Base-by-base conservation (phyloP, 148 eudicot species). In the Heliamphora exappendiculata region DNA sequence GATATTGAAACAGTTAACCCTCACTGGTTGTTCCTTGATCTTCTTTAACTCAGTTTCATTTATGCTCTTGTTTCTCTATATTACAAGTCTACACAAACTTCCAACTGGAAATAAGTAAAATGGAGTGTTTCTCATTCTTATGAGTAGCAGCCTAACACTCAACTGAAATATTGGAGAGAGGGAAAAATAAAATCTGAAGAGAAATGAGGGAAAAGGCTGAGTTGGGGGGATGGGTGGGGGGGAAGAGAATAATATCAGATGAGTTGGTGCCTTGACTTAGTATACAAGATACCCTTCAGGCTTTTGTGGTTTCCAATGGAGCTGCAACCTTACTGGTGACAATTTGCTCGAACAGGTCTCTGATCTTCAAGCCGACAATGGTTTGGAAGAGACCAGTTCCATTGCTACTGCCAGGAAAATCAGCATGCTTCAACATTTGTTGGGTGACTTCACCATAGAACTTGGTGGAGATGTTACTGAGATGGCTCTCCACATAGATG, bases 371-470 rank as follows among this genome's bases (percentile, higher is more conserved):
- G 17, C 99, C 99, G 4, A 93, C 83, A 12, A 96, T 93, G 33
- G 99, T 96, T 67, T 96, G 99, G 91, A 95, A 95, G 59, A 95
- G 85, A 42, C 99, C 99, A 7, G 99, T 93, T 33, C 99, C 99
- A 73, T 95, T 95, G 91, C 86, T 95, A 78, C 99, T 95, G 44
- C 99, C 99, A 0, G 99, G 99, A 80, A 95, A 95, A 51, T 95
- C 99, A 9, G 92, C 73, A 74, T 91, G 99, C 89, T 91, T 95
- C 86, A 95, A 72, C 98, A 95, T 93, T 74, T 95, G 99, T 76
- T 95, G 99, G 2, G 99, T 95, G 51, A 95, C 91, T 84, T 96
- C 99, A n/a, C 99, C 99, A 37, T 95, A 95, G 82, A 95, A 95
- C 80, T 95, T 95, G 73, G 90, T 89, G 44, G 99, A 95, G 64